phyloP scores from a whole-genome alignment of 257 asterid genomes.

The Primulina huaijiensis region DNA sequence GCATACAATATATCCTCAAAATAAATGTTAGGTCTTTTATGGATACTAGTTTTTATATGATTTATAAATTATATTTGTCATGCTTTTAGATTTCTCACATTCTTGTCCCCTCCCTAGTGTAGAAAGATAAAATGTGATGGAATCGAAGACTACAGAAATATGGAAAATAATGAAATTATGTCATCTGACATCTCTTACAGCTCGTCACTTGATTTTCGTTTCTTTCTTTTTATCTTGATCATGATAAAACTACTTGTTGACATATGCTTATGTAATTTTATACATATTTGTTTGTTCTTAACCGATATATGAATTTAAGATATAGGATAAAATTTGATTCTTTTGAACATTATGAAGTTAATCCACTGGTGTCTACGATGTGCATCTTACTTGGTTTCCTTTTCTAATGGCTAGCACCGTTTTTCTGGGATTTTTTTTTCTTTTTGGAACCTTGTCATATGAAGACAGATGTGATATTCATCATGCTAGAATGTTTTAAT shows the following conservation, averaged over 20 bases:
- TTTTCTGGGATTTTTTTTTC: constrained; percentile 3
- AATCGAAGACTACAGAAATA: background rate
- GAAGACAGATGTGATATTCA: constrained; percentile 18
- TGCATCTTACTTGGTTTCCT: background rate
- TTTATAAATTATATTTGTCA: too few species aligned
- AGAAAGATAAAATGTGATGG: background rate
- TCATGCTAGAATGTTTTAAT: constrained; percentile 26
- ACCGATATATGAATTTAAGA: too few species aligned
- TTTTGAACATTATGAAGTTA: background rate
- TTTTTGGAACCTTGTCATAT: constrained; percentile 9
- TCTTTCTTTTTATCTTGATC: background rate
- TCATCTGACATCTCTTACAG: too few species aligned
- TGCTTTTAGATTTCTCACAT: background rate
- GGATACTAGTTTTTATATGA: background rate
- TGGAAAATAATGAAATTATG: background rate
- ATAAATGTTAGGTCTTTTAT: background rate
- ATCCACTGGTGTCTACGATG: background rate
- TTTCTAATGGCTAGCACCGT: background rate
- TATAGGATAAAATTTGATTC: background rate
- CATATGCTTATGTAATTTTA: background rate
- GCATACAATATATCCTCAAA: background rate
- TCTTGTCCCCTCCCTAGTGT: background rate
- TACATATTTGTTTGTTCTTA: constrained; percentile 2
- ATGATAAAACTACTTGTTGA: background rate
- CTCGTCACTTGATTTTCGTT: background rate